Conservation (phyloP, 306 rosid species). For the Quercus wislizeni region DNA sequence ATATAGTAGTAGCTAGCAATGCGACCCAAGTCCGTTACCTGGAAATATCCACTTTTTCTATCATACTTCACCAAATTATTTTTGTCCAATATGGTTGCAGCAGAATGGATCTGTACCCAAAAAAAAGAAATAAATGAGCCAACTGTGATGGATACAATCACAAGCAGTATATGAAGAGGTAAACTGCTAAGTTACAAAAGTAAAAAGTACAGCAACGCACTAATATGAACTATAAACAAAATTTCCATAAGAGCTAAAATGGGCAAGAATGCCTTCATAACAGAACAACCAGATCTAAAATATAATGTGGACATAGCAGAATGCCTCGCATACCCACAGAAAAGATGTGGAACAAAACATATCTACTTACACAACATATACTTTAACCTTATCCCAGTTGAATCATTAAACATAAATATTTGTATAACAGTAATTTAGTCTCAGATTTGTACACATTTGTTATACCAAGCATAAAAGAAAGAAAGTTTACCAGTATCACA, state of each 20-base stretch:
- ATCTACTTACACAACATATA: background rate
- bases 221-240: background rate
- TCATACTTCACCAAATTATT: slow-evolving; percentile 91
- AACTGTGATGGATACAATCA: background rate
- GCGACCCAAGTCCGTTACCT: slow-evolving; percentile 96
- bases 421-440: background rate
- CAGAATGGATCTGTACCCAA: slow-evolving; percentile 80
- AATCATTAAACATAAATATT: background rate
- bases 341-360: background rate
- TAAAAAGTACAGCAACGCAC: background rate
- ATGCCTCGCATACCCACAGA: background rate
- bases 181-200: background rate
- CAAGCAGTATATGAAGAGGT: background rate
- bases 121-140: slow-evolving; percentile 16
- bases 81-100: slow-evolving; percentile 78
- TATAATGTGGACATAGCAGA: background rate
- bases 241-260: background rate
- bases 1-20: slow-evolving; percentile 95
- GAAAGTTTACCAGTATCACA: background rate
- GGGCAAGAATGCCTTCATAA: background rate
- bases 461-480: background rate
- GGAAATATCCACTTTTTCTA: slow-evolving; percentile 93
- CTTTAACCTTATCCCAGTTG: background rate
- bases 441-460: background rate
- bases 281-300: background rate